Evolutionary conservation across 257 asterid species (phyloP).

Genomic region (Petunia axillaris): DNA sequence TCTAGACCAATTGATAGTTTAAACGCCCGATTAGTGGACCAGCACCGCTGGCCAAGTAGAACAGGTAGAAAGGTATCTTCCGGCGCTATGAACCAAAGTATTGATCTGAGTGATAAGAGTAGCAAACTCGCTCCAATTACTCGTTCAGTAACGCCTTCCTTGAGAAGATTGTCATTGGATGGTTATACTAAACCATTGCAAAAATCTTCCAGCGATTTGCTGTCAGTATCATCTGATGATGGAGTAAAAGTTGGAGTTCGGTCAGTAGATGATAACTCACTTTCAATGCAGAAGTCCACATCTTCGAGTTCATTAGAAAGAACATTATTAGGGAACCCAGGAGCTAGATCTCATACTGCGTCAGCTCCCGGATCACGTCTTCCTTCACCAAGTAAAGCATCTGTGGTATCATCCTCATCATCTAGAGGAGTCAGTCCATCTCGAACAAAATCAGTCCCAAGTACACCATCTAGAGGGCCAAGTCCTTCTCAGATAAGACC

Average conservation of each 20-base stretch:
- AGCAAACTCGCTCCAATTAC: conserved; percentile 42
- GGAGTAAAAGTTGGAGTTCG: conserved; percentile 31
- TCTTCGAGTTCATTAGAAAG: conserved; percentile 57
- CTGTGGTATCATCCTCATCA: conserved; percentile 38
- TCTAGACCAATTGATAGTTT: conserved; percentile 64
- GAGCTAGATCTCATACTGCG: conserved; percentile 55
- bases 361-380: conserved; percentile 57
- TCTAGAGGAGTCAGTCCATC: conserved; percentile 72
- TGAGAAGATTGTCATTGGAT: conserved; percentile 73
- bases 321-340: conserved; percentile 45
- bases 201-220: conserved; percentile 58
- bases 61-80: conserved; percentile 50
- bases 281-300: conserved; percentile 41
- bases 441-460: conserved; percentile 41
- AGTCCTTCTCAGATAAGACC: conserved; percentile 76
- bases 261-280: conserved; percentile 53
- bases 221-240: conserved; percentile 45
- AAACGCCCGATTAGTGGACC: conserved; percentile 63
- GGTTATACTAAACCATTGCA: conserved; percentile 50
- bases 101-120: conserved; percentile 56
- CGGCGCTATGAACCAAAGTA: conserved; percentile 43
- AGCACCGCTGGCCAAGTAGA: conserved; percentile 80
- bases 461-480: conserved; percentile 65
- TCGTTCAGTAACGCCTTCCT: conserved; percentile 42
- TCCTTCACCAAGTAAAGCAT: conserved; percentile 55